Base-by-base conservation (phyloP, 441 rosid genomes). In the Arabidopsis lyrata region DNA sequence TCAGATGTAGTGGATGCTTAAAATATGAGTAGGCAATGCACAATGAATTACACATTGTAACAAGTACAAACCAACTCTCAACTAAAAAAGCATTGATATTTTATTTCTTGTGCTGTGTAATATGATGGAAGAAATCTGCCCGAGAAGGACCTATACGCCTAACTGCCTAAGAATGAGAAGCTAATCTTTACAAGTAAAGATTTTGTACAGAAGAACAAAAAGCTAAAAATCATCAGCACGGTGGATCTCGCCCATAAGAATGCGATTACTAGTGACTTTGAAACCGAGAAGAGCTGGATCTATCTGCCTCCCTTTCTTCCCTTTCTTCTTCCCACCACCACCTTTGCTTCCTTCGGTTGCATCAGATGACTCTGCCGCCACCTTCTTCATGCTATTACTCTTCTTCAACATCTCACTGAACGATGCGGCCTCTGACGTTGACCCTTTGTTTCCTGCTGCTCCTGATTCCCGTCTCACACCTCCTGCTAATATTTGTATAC, bases 241-340 rank as follows among this genome's bases (percentile, higher is more conserved):
- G 45, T 90, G 94, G 70, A 92, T 90, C 76, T 92, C 95, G 15
- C 96, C 97, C 96, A 88, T 90, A 76, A 90, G 79, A 34, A 91
- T 88, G 38, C 97, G 91, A 69, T 92, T 92, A 82, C 97, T 92
- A 2, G 91, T 70, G 27, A 92, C 97, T 77, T 90, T 92, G 70
- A 92, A 92, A 34, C 97, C 97, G 2, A 92, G 92, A 18, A 92
- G 85, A 47, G 95, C 85, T 3, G 97, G 95, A 83, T 88, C 92
- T 6, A 92, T 83, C 74, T 90, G 96, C 64, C 88, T 88, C 53
- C 97, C 96, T 75, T 88, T 92, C 79, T 92, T 92, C 57, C 91
- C 96, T 74, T 87, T 92, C 83, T 84, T 92, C 80, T 90, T 92
- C 24, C 94, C 90, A 15, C 85, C 74, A 22, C 66, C 74, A 35